Evolutionary conservation across 768 basidiomycete species (phyloP), one percentile per base, ranked within the genome.

Genomic region (Clitopilus hobsonii): DNA sequence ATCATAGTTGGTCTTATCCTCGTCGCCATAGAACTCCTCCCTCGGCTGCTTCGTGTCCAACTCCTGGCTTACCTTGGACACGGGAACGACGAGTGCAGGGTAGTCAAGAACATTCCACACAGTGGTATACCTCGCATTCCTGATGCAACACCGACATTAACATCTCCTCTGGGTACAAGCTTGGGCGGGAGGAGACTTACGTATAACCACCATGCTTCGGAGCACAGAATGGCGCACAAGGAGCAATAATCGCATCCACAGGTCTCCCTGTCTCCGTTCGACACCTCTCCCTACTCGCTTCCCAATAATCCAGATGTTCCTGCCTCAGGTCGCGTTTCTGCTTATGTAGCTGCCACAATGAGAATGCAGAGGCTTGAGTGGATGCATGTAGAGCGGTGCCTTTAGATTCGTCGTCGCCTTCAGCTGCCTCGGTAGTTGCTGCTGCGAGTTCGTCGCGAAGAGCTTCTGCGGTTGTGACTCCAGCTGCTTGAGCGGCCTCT

Each of bases 31-130:
- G 67, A 86, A 88, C n/a, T 67, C 61, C 49, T 79, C 70, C 1
- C 73, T 67, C 2, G 77, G 65, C 28, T 62, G 67, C 63, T 76
- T 76, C 5, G 62, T 65, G 59, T 91, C 90, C 6, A 85, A 49
- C 6, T 52, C 41, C 1, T 74, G 78, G 63, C 88, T 78, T 7
- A 89, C 84, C 32, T 61, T 73, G 0, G 85, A 77, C 18, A 89
- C 86, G 0, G 91, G 90, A 55, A 91, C 76, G 11, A 81, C 70
- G 6, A 81, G 69, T 1, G 82, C 74, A 0, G 84, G 67, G 58
- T 84, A 90, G 62, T 91, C 89, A n/a, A 85, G 74, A 10, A 75
- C 64, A 59, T 86, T 91, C 80, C 83, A 87, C 28, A 84, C 69
- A n/a, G 69, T 72, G 0, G 88, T 88, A 60, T 86, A 89, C 47